Percentiles rank a stretch among this genome's conserved stretches.
These are phyloP conservation scores for Panicum virgatum DNA, from an alignment of 202 grass and related monocot genomes.

Conservation along the genomic window DNA sequence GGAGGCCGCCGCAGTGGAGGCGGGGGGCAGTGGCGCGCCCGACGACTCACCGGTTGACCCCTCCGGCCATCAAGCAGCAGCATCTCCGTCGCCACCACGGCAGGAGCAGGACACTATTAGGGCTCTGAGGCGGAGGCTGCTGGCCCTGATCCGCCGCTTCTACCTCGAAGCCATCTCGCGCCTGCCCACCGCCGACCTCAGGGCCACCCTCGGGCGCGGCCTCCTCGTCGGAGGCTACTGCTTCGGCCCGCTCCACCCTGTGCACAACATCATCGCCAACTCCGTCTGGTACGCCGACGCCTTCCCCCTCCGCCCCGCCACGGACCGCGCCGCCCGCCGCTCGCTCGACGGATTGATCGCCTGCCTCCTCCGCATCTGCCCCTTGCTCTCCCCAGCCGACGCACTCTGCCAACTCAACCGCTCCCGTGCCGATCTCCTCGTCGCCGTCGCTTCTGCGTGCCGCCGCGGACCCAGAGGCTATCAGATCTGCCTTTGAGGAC, in stretches of 20 bases:
- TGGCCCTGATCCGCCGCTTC: background rate
- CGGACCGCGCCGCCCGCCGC: background rate
- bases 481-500: too few species aligned
- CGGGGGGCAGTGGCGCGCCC: too few species aligned
- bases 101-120: too few species aligned
- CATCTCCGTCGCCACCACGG: too few species aligned
- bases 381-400: background rate
- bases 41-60: too few species aligned
- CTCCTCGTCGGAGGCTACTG: background rate
- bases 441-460: background rate
- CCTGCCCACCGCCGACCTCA: background rate
- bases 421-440: background rate
- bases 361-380: background rate
- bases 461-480: background rate
- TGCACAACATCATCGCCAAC: background rate
- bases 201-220: background rate
- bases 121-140: too few species aligned
- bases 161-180: background rate
- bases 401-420: constrained; percentile 12
- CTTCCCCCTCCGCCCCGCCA: background rate
- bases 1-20: too few species aligned
- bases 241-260: background rate
- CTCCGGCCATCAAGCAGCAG: too few species aligned
- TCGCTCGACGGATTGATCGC: constrained; percentile 3
- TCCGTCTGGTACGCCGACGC: background rate